These are phyloP conservation scores for Porphyrellus cyaneotinctus DNA, from an alignment of 768 basidiomycete species.

Conservation along the genomic window DNA sequence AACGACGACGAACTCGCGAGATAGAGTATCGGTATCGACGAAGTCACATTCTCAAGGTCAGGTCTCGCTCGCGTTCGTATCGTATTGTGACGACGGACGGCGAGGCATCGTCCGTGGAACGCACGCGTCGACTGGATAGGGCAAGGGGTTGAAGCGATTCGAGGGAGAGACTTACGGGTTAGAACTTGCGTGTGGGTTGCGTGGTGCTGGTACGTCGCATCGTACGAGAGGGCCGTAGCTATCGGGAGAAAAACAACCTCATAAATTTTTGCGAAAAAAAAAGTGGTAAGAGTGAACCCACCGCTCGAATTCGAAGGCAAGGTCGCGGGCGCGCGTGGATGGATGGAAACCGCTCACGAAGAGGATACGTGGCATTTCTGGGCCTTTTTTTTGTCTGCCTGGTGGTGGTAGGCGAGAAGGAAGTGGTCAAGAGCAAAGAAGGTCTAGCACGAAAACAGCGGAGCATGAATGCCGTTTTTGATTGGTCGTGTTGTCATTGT, in stretches of 20 bases:
- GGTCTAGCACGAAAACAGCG: conserved; percentile 20
- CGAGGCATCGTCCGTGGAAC: conserved; percentile 29
- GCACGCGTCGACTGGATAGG: conserved; percentile 38
- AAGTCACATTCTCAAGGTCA: conserved; percentile 16
- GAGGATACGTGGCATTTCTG: conserved; percentile 70
- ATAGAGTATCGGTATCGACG: conserved; percentile 29
- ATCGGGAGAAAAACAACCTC: conserved; percentile 3
- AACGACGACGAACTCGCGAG: conserved; percentile 30
- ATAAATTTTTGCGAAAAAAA: conserved; percentile 5
- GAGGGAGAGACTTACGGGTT: conserved; percentile 69
- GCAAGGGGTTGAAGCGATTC: conserved; percentile 29
- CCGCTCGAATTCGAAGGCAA: conserved; percentile 88
- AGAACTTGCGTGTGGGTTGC: conserved; percentile 66
- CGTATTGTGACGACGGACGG: conserved; percentile 21
- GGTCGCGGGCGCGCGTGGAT: conserved; percentile 75
- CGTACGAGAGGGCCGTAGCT: conserved; percentile 82
- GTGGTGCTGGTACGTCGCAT: conserved; percentile 86
- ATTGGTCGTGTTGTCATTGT: conserved; percentile 35
- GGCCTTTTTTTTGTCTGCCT: conserved; percentile 4
- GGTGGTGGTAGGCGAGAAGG: conserved; percentile 3
- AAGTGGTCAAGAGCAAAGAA: conserved; percentile 26
- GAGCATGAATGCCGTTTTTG: conserved; percentile 28
- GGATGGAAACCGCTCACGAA: conserved; percentile 87
- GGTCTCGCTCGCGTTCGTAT: conserved; percentile 31
- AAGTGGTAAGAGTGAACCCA: conserved; percentile 27